These are phyloP conservation scores for Clathrus columnatus DNA, from an alignment of 768 basidiomycete genomes.

Conservation along the genomic window DNA sequence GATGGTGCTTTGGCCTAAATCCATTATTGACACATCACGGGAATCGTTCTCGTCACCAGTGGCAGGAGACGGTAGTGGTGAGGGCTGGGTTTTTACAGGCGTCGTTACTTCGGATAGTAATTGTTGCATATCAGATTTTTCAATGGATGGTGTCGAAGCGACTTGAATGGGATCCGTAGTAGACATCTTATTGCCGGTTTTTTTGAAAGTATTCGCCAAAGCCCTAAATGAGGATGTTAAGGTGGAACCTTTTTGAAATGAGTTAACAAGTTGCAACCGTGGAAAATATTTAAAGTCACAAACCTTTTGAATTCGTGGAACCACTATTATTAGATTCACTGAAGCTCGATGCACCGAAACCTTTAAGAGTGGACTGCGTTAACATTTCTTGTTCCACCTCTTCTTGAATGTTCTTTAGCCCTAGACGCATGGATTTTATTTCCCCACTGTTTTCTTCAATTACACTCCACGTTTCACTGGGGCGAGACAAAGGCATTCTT, in stretches of 20 bases:
- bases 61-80: conserved; percentile 2
- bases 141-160: background rate
- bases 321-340: conserved; percentile 52
- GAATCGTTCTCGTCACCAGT: background rate
- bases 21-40: conserved; percentile 8
- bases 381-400: conserved; percentile 37
- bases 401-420: conserved; percentile 43
- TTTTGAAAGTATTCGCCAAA: conserved; percentile 68
- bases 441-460: conserved; percentile 47
- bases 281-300: too few relatives aligned
- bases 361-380: background rate
- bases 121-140: conserved; percentile 16
- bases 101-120: conserved; percentile 23
- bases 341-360: background rate
- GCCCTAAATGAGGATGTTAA: conserved; percentile 68
- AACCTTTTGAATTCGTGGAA: conserved; percentile 45
- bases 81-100: background rate
- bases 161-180: conserved; percentile 6
- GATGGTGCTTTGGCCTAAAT: conserved; percentile 25
- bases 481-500: conserved; percentile 35
- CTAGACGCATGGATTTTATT: background rate
- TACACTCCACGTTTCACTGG: conserved; percentile 78
- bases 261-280: too few relatives aligned
- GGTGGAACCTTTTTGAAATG: conserved; percentile 38
- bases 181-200: conserved; percentile 30